Base-by-base conservation (phyloP, 1,284 basidiomycete species). In the Marasmius tenuissimus region DNA sequence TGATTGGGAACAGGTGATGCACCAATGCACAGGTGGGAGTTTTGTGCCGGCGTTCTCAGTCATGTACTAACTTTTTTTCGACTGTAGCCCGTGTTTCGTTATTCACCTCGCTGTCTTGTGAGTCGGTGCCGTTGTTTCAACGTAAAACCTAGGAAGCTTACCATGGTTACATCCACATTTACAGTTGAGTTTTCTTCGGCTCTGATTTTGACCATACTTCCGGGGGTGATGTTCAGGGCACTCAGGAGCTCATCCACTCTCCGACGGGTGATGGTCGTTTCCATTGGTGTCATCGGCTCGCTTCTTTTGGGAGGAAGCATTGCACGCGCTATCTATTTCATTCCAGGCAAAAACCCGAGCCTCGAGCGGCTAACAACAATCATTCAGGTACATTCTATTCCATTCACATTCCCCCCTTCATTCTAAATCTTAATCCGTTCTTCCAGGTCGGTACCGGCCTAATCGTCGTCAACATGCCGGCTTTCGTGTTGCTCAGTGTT, bases 11-110 rank as follows among this genome's bases (percentile, higher is more conserved):
- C 34, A 37, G n/a, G 58, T 61, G 33, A 45, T 39, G 6, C 58
- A 58, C 22, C 60, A 60, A 42, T 65, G 63, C 52, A 40, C 20
- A 49, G 56, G 63, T 65, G n/a, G 3, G 34, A 7, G 27, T 52
- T 34, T 33, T 35, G 2, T 6, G 2, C 50, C 10, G 27, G 2
- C 27, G 12, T 18, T 5, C 5, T 20, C 18, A 49, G 27, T 27
- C 18, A 16, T 10, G 18, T n/a, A 49, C 48, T 49, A 14, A 10
- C 18, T 49, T 49, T 5, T 45, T 49, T 27, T n/a, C 11, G n/a
- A 12, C 40, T 12, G n/a, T 34, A 52, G 50, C 20, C 34, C 50
- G 11, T 52, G 50, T 52, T 8, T 27, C 50, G 14, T 52, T 34
- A 34, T 33, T 27, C 10, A 48, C 37, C 12, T 16, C 55, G 16